Conservation (phyloP, 2,329 filamentous ascomycete genomes). For the Cercospora berteroae region DNA sequence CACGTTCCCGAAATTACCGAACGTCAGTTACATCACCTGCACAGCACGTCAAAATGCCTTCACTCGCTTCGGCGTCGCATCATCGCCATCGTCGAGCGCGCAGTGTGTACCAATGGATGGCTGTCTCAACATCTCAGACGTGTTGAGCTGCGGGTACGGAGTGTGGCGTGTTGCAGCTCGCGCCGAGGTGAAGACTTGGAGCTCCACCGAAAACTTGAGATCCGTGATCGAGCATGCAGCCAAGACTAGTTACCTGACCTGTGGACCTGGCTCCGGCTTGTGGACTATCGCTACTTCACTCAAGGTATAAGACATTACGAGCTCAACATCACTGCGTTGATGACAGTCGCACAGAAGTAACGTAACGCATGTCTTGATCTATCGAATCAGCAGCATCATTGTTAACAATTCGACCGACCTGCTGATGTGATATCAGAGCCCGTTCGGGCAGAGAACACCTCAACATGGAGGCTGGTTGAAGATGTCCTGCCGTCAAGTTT, state of each 20-base stretch:
- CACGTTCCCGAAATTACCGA: slow-evolving; percentile 19
- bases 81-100: background rate
- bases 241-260: background rate
- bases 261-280: background rate
- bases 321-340: no score
- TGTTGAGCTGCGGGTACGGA: background rate
- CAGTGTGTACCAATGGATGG: background rate
- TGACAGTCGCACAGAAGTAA: no score
- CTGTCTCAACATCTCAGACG: background rate
- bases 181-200: background rate
- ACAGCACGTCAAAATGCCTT: background rate
- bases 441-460: no score
- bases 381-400: no score
- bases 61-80: background rate
- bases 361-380: no score
- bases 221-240: background rate
- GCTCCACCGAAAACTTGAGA: background rate
- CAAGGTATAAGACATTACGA: no score
- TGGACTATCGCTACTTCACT: background rate
- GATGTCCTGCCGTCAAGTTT: no score
- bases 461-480: no score
- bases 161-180: slow-evolving; percentile 7
- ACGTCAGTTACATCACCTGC: background rate
- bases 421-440: no score
- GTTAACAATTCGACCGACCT: no score